Conservation (phyloP, 176 grass and related monocot genomes). For the Aegilops speltoides region DNA sequence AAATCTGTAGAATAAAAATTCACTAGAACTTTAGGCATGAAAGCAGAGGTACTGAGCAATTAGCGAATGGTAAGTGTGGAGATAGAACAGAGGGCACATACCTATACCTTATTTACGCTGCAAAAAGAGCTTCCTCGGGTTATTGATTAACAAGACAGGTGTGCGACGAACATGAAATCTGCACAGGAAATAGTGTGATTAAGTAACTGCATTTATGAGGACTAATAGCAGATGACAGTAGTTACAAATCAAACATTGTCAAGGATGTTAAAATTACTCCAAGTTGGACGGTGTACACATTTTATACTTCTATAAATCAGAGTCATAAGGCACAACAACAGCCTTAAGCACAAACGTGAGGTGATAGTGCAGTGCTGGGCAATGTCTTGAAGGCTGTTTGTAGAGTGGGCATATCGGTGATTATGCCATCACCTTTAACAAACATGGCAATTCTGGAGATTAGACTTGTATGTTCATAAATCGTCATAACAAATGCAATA, state of each 20-base stretch:
- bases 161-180: conserved; percentile 1
- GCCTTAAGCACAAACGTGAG: not conserved
- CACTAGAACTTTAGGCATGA: not conserved
- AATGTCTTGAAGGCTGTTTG: conserved; percentile 2
- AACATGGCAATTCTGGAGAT: not conserved
- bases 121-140: not conserved
- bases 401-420: not conserved
- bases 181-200: not conserved
- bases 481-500: not conserved
- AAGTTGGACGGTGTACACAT: not conserved
- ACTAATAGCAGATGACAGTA: not conserved
- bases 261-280: not conserved
- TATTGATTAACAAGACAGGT: not conserved
- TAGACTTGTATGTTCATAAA: conserved; percentile 8
- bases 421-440: not conserved
- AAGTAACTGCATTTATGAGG: conserved; percentile 7
- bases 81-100: not conserved
- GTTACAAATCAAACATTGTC: not conserved
- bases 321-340: not conserved
- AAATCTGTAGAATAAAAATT: conserved; percentile 7
- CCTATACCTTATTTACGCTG: conserved; percentile 10
- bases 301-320: not conserved
- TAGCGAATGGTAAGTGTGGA: not conserved
- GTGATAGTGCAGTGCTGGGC: not conserved
- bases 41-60: not conserved